Base-by-base conservation (phyloP, 1,284 basidiomycete genomes). In the Coriolopsis trogii region DNA sequence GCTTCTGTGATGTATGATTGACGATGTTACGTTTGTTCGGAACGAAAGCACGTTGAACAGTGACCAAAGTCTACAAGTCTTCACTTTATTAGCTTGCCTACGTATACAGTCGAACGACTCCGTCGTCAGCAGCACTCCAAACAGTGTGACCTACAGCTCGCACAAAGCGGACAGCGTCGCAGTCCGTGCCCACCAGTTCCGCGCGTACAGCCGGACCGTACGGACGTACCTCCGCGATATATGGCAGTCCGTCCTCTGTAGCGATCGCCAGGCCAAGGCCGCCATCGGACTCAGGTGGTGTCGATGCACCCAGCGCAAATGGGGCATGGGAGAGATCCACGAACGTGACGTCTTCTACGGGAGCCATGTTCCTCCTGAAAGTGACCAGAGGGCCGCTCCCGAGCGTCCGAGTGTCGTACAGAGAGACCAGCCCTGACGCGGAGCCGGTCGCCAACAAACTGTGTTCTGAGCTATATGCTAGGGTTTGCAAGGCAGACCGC, bases 41-140 rank as follows among this genome's bases (percentile, higher is more conserved):
- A n/a, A n/a, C n/a, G n/a, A n/a, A n/a, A n/a, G n/a, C n/a, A n/a
- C n/a, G n/a, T n/a, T n/a, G n/a, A n/a, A n/a, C n/a, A n/a, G n/a
- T n/a, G n/a, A n/a, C n/a, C n/a, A n/a, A n/a, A 21, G 31, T 25
- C 15, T 16, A 1, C 7, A 34, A 38, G 36, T 18, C 4, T 33
- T 13, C 45, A 34, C n/a, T n/a, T n/a, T 12, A 16, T 28, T 3
- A 34, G 5, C n/a, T 12, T 43, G 16, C 31, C 7, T 41, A 44
- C 21, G 5, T 23, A 54, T 83, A 84, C 56, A 73, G 64, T 58
- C 81, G 70, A 2, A 83, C 76, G 25, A 81, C 63, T 1, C 80
- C 80, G 64, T 85, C 83, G 58, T 87, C 84, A 38, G 80, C 78
- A 10, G 80, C 80, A 42, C 73, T 78, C 85, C 86, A 87, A 1